These are phyloP conservation scores for Actinidia polygama DNA, from an alignment of 179 eudicot genomes.

Conservation along the genomic window DNA sequence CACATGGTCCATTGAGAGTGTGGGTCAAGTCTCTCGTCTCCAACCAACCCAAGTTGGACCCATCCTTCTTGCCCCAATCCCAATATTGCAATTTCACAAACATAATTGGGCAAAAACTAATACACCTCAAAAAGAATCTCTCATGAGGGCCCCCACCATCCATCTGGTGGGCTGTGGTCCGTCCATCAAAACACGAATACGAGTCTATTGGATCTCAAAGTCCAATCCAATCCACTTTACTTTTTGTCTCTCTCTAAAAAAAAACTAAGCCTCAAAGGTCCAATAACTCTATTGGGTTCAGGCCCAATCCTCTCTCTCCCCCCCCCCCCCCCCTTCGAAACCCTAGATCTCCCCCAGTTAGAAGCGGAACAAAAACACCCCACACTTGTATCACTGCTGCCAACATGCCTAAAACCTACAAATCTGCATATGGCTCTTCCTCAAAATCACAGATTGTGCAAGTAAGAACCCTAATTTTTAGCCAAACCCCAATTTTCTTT, in stretches of 20 bases:
- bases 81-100: conserved; percentile 15
- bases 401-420: no score
- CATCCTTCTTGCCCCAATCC: not conserved
- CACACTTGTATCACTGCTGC: no score
- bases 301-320: conserved; percentile 59
- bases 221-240: conserved; percentile 55
- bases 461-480: not conserved
- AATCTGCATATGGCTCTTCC: conserved; percentile 15
- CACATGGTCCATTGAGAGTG: no score
- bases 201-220: conserved; percentile 47
- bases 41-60: not conserved
- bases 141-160: conserved; percentile 21
- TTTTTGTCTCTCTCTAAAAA: conserved; percentile 16
- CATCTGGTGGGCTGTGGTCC: conserved; percentile 11
- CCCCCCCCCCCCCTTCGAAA: conserved; percentile 16
- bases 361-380: conserved; percentile 9
- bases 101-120: conserved; percentile 13
- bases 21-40: no score
- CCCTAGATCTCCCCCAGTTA: conserved; percentile 47
- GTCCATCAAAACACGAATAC: not conserved
- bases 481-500: no score
- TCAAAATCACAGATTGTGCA: not conserved
- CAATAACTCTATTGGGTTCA: conserved; percentile 30
- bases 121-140: not conserved
- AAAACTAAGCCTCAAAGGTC: conserved; percentile 14